Base-by-base conservation (phyloP, 306 rosid species). In the Trifolium subterraneum region DNA sequence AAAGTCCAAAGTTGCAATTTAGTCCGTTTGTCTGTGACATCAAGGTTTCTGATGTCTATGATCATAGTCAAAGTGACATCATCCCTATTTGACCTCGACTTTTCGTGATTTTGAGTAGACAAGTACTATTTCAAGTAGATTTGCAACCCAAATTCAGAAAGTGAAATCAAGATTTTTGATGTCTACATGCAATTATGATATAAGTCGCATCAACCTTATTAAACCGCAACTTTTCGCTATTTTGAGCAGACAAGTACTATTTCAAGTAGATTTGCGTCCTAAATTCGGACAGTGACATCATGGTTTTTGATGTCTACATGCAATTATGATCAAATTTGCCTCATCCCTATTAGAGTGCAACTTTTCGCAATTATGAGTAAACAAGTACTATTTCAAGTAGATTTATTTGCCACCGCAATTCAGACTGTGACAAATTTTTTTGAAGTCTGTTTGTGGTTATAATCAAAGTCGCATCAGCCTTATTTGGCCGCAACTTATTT, bases 191-290 rank as follows among this genome's bases (percentile, higher is more conserved):
- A 2, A 54, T 19, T 54, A 54, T 20, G 7, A 20, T 54, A 7
- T 10, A 54, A 54, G 18, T 27, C 11, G 10, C 38, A 59, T 59
- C 18, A 27, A 10, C 10, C 3, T 4, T 6, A 27, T 27, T 13
- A 1, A 18, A 59, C 64, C 25, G 19, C 29, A 23, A 59, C 36
- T 59, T 13, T 23, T 23, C 4, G 1, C 16, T 23, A 22, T 20
- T 11, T 55, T 55, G 33, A 48, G 36, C 13, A 64, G 73, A 54
- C 47, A 51, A 71, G 41, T 48, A n/a, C 64, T 22, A 45, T 69
- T 59, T 38, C 20, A 50, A 6, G 44, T 8, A 18, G 39, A 60
- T 31, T 16, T 48, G 19, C 7, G 0, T 0, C 29, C 29, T 0
- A 10, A 54, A 54, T 54, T 20, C 1, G 3, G 61, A 54, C 61